Percentiles rank a stretch among this genome's conserved stretches.
Conservation (phyloP, 2,329 filamentous ascomycete species). For the Gremmenia infestans region DNA sequence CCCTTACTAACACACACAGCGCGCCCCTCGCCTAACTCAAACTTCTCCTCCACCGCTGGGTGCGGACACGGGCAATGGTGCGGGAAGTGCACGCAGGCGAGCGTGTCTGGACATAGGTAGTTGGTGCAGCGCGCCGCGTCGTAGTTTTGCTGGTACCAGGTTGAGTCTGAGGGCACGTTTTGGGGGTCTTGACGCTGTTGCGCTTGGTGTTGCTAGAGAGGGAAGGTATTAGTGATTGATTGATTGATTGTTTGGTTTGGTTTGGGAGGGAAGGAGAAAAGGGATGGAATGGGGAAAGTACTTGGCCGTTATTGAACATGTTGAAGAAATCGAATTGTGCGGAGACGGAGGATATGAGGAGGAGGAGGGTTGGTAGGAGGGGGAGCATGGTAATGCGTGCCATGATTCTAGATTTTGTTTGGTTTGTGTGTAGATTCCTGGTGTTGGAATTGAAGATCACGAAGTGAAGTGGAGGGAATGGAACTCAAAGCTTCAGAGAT, state of each 20-base stretch:
- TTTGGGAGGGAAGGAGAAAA: constrained; percentile 59
- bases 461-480: too few relatives aligned
- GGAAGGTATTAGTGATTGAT: constrained; percentile 2
- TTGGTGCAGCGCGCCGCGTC: constrained; percentile 79
- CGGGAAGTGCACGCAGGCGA: constrained; percentile 93
- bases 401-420: constrained; percentile 13
- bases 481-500: too few relatives aligned
- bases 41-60: constrained; percentile 70
- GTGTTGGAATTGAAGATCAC: too few relatives aligned
- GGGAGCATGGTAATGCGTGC: constrained; percentile 23
- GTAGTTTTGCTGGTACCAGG: constrained; percentile 70
- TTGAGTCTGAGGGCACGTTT: constrained; percentile 80
- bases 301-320: constrained; percentile 70
- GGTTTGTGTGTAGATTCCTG: too few relatives aligned
- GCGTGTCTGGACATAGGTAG: constrained; percentile 90
- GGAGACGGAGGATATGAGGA: constrained; percentile 55
- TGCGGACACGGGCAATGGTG: constrained; percentile 95
- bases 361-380: constrained; percentile 41
- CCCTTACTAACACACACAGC: constrained; percentile 71
- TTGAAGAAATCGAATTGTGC: constrained; percentile 98
- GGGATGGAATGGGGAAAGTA: constrained; percentile 47
- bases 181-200: constrained; percentile 48
- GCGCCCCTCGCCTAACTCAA: constrained; percentile 67
- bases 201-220: constrained; percentile 37
- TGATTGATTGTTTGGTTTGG: constrained; percentile 45